phyloP scores from a whole-genome alignment of 2,329 filamentous ascomycete genomes.

The Colletotrichum higginsianum region DNA sequence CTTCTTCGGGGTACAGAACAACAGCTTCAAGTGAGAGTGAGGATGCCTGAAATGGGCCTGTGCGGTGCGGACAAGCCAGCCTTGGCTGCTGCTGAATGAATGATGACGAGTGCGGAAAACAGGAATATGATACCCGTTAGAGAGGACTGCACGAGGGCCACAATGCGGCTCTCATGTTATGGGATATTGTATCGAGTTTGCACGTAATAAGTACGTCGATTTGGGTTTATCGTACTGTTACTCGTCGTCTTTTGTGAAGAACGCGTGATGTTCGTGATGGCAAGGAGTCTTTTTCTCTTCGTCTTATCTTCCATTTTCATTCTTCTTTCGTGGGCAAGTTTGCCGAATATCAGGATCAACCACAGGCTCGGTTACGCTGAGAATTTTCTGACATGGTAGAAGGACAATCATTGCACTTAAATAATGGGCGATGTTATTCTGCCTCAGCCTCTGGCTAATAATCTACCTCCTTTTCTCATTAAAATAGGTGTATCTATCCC shows the following conservation, averaged over 20 bases:
- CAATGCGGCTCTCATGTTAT: background rate
- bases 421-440: no score
- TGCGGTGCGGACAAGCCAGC: background rate
- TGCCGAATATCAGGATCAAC: no score
- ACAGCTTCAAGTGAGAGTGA: conserved; percentile 53
- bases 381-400: background rate
- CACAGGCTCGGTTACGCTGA: no score
- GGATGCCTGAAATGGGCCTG: background rate
- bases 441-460: no score
- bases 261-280: no score
- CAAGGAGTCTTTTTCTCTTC: no score
- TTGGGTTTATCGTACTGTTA: background rate
- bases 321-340: no score
- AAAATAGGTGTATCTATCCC: no score
- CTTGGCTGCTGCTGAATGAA: background rate
- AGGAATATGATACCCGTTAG: conserved; percentile 18
- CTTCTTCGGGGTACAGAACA: conserved; percentile 57
- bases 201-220: background rate
- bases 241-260: no score
- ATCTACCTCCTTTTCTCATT: no score
- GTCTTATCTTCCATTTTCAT: no score
- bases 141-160: background rate
- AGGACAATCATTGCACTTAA: no score
- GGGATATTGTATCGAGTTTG: background rate
- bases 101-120: background rate